Evolutionary conservation across 306 rosid genomes (phyloP).

Genomic region (cucumber (Cucumis sativus)): DNA sequence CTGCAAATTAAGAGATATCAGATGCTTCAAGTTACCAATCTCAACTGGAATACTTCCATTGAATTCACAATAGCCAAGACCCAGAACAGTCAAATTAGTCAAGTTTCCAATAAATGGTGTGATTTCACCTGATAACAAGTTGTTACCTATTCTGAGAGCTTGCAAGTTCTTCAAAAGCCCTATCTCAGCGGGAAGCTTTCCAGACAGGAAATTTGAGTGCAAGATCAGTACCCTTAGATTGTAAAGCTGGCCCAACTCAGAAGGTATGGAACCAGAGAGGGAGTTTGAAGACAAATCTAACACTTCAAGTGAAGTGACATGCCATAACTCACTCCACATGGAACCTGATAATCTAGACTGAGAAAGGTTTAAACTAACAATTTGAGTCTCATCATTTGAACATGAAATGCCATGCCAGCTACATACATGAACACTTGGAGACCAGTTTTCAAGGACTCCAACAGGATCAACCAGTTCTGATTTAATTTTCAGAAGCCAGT

Average conservation of each 20-base stretch:
- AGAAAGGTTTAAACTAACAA: conserved; percentile 54
- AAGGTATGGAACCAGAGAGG: conserved; percentile 59
- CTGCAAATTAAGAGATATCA: conserved; percentile 61
- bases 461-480: conserved; percentile 51
- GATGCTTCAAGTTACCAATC: conserved; percentile 58
- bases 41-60: conserved; percentile 76
- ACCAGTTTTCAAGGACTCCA: conserved; percentile 60
- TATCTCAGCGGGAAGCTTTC: conserved; percentile 61
- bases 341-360: conserved; percentile 65
- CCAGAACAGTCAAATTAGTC: conserved; percentile 54
- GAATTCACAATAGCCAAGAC: conserved; percentile 52
- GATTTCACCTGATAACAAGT: conserved; percentile 61
- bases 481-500: conserved; percentile 57
- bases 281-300: conserved; percentile 75
- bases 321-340: conserved; percentile 37
- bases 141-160: conserved; percentile 72
- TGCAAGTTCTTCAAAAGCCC: conserved; percentile 69
- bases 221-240: conserved; percentile 44
- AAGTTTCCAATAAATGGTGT: conserved; percentile 45
- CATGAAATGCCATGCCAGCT: conserved; percentile 70
- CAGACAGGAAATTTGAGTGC: conserved; percentile 61
- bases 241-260: conserved; percentile 48
- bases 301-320: conserved; percentile 43
- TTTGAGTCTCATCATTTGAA: conserved; percentile 30
- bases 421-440: conserved; percentile 39